Conservation (phyloP, 768 basidiomycete species). For the Leccinum longicurvipes region DNA sequence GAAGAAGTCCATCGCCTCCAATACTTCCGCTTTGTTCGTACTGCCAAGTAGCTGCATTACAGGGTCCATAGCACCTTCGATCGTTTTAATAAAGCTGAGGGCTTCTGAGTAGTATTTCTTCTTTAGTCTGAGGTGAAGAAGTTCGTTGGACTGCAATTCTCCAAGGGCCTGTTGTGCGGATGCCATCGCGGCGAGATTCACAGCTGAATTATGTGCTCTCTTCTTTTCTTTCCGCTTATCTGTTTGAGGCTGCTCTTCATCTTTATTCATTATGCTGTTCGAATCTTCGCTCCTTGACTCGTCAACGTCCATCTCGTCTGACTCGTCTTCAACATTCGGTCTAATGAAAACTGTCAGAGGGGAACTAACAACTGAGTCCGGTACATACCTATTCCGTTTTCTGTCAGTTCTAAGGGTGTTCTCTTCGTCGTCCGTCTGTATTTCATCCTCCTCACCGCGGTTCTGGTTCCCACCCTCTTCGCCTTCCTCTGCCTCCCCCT, state of each 20-base stretch:
- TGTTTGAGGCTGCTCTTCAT: constrained; percentile 30
- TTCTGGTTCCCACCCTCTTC: constrained; percentile 37
- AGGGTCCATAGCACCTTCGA: constrained; percentile 66
- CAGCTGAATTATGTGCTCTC: constrained; percentile 62
- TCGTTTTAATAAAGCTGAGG: constrained; percentile 70
- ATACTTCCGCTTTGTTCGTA: constrained; percentile 77
- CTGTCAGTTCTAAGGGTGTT: constrained; percentile 27
- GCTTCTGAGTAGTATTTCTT: constrained; percentile 89
- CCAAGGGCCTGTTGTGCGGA: constrained; percentile 72
- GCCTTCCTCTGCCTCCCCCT: constrained; percentile 27
- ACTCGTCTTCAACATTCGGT: constrained; percentile 29
- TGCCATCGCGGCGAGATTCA: constrained; percentile 66
- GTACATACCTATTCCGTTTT: constrained; percentile 30
- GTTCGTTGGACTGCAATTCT: constrained; percentile 61
- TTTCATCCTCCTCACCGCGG: constrained; percentile 34
- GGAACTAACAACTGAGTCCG: not conserved
- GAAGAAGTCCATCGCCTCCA: constrained; percentile 91
- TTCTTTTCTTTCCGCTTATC: constrained; percentile 45
- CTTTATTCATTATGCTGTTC: constrained; percentile 38
- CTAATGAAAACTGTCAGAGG: constrained; percentile 14
- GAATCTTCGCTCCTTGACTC: constrained; percentile 35
- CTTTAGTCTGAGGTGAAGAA: constrained; percentile 63
- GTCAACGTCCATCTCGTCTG: constrained; percentile 61
- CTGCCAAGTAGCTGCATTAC: constrained; percentile 81
- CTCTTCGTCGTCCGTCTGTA: constrained; percentile 25